A percentile compares a stretch with the other conserved stretches of the same genome.
Evolutionary conservation across 352 stramenopile genomes (phyloP).

Genomic region (Phytopythium vexans): DNA sequence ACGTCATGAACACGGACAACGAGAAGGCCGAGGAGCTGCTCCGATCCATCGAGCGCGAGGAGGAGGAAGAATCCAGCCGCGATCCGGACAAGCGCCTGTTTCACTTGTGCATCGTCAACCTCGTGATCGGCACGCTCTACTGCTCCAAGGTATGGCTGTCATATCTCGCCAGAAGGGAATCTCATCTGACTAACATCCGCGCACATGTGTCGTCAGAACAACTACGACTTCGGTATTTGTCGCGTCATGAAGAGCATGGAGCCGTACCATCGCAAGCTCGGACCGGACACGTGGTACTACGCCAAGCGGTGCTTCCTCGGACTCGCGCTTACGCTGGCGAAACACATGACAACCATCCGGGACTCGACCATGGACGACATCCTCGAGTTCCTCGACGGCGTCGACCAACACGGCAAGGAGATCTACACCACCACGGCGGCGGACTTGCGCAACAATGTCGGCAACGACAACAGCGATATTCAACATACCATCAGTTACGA

Average conservation of each 20-base stretch:
- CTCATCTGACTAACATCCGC: not conserved
- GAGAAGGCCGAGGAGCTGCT: slow-evolving; percentile 95
- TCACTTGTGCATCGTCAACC: slow-evolving; percentile 97
- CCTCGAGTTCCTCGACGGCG: slow-evolving; percentile 91
- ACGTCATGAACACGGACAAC: slow-evolving; percentile 98
- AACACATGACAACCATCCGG: slow-evolving; percentile 95
- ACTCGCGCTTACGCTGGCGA: slow-evolving; percentile 91
- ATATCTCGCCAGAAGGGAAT: no score
- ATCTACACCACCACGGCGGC: slow-evolving; percentile 82
- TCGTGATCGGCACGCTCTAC: slow-evolving; percentile 97
- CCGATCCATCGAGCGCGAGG: slow-evolving; percentile 93
- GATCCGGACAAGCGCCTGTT: slow-evolving; percentile 90
- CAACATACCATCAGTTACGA: slow-evolving; percentile 92
- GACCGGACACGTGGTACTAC: slow-evolving; percentile 95
- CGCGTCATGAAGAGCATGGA: slow-evolving; percentile 95
- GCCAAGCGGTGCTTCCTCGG: slow-evolving; percentile 95
- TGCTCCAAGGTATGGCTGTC: slow-evolving; percentile 84
- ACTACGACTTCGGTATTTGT: slow-evolving; percentile 96
- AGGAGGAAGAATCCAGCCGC: slow-evolving; percentile 86
- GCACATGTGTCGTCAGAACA: slow-evolving; percentile 48
- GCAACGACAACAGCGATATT: slow-evolving; percentile 28
- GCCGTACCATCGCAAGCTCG: slow-evolving; percentile 95
- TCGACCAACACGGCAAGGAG: slow-evolving; percentile 89
- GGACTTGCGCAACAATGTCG: slow-evolving; percentile 19
- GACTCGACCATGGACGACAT: slow-evolving; percentile 94